These are phyloP conservation scores for Chlorella sorokiniana DNA, from an alignment of 139 green algal species.

Conservation along the genomic window DNA sequence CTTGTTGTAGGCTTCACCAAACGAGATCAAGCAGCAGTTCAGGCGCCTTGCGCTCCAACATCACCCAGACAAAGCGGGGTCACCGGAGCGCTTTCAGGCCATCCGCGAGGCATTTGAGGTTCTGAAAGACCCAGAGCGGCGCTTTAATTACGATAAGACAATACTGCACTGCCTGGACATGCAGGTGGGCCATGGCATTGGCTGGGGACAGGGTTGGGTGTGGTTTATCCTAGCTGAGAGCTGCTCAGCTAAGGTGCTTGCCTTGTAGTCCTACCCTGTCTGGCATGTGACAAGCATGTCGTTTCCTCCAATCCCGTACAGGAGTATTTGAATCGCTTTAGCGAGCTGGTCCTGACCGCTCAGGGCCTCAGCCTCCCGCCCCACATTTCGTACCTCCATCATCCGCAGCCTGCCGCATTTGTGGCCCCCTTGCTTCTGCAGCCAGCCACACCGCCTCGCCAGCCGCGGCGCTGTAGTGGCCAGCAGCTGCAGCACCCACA, in stretches of 20 bases:
- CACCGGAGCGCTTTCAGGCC: constrained; percentile 12
- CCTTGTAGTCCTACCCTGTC: no score
- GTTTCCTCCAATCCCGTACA: not conserved
- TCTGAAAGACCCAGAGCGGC: constrained; percentile 2
- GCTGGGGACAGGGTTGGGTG: not conserved
- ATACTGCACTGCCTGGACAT: constrained; percentile 31
- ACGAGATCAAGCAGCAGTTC: constrained; percentile 82
- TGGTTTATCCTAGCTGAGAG: not conserved
- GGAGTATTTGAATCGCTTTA: constrained; percentile 36
- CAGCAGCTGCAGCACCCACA: no score
- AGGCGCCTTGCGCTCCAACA: constrained; percentile 74
- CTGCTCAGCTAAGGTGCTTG: not conserved
- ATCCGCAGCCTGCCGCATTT: not conserved
- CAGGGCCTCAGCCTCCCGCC: constrained; percentile 35
- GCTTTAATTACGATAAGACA: constrained; percentile 27
- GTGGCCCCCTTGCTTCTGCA: not conserved
- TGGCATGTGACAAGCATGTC: not conserved
- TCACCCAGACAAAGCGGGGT: constrained; percentile 75
- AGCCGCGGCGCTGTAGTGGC: no score
- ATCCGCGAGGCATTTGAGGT: constrained; percentile 37
- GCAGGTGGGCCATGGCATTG: constrained; percentile 14
- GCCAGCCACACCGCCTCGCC: not conserved
- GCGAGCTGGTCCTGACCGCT: constrained; percentile 39
- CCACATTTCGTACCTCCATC: not conserved
- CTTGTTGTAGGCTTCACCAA: constrained; percentile 44